phyloP scores from a whole-genome alignment of 2,329 filamentous ascomycete genomes.

The Neoarthrinium moseri region DNA sequence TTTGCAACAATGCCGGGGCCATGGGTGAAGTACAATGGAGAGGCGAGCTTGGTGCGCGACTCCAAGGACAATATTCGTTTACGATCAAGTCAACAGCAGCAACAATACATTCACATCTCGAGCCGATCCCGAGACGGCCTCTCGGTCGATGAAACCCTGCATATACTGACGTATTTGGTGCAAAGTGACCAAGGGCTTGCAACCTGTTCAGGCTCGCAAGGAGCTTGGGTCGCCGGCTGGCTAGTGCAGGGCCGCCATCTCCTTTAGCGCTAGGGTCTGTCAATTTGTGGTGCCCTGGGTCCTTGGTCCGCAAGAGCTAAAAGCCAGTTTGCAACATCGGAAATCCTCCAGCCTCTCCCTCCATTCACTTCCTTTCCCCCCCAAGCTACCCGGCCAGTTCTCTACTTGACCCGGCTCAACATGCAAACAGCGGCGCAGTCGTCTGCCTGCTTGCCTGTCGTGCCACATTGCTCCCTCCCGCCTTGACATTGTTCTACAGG shows the following conservation, averaged over 20 bases:
- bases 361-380: background rate
- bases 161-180: too few relatives aligned
- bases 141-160: too few relatives aligned
- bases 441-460: constrained; percentile 2
- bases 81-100: too few relatives aligned
- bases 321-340: constrained; percentile 2
- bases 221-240: background rate
- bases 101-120: too few relatives aligned
- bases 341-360: background rate
- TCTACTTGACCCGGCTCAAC: background rate
- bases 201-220: background rate
- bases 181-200: too few relatives aligned
- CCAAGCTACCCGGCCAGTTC: background rate
- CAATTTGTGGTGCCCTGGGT: background rate
- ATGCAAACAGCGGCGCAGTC: constrained; percentile 8
- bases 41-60: too few relatives aligned
- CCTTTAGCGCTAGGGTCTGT: background rate
- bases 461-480: background rate
- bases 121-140: too few relatives aligned
- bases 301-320: background rate
- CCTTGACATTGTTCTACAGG: constrained; percentile 2
- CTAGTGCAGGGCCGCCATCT: background rate
- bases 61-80: too few relatives aligned
- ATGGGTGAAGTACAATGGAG: too few relatives aligned
- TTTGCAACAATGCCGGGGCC: too few relatives aligned